phyloP scores from a whole-genome alignment of 331 rosid genomes.

The Acacia concinna region DNA sequence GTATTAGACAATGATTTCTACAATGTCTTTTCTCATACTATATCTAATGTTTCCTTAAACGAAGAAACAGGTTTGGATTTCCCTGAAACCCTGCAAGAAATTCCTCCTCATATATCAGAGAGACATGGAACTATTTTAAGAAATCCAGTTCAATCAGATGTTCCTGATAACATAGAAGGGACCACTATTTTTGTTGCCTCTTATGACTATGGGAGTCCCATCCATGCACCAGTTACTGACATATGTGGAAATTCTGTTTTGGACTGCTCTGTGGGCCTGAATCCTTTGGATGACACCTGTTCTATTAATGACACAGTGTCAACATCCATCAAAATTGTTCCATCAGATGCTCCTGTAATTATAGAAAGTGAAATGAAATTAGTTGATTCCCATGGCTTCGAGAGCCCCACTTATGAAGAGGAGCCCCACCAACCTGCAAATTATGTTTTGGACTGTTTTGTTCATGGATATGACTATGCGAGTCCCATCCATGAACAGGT shows the following conservation, averaged over 20 bases:
- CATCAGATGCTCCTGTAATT: constrained; percentile 9
- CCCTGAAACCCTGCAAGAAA: constrained; percentile 5
- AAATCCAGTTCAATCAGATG: constrained; percentile 28
- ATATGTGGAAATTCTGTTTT: constrained; percentile 31
- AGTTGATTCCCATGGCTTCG: constrained; percentile 37
- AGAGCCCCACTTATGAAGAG: constrained; percentile 36
- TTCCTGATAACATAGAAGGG: constrained; percentile 7
- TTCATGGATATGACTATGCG: constrained; percentile 30
- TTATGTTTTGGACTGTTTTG: constrained; percentile 22
- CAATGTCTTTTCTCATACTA: constrained; percentile 36
- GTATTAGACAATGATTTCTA: constrained; percentile 39
- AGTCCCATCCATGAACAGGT: constrained; percentile 36
- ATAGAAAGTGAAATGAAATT: not conserved
- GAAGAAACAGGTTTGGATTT: not conserved
- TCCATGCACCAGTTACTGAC: constrained; percentile 37
- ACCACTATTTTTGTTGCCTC: constrained; percentile 25
- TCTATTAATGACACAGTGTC: constrained; percentile 30
- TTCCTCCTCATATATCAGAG: not conserved
- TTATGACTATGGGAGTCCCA: constrained; percentile 40
- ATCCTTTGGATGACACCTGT: constrained; percentile 16
- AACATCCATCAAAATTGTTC: constrained; percentile 36
- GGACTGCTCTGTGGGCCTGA: constrained; percentile 35
- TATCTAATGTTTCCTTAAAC: constrained; percentile 32
- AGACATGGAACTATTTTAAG: not conserved
- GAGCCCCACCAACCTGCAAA: constrained; percentile 28